A percentile compares a stretch with the other conserved stretches of the same genome.
Conservation (phyloP, 345 rosid species). For the Bruguiera parviflora region DNA sequence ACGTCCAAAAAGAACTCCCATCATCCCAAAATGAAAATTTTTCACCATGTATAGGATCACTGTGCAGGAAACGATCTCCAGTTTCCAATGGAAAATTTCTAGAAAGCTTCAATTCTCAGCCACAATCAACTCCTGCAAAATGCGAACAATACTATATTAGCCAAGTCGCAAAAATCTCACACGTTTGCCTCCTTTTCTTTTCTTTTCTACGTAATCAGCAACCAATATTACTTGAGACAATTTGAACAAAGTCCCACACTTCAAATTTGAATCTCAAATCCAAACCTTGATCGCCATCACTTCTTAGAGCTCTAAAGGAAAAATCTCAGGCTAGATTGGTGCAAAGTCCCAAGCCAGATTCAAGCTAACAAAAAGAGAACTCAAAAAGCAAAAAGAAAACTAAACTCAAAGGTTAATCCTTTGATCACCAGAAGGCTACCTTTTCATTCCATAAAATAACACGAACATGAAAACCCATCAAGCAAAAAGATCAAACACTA, state of each 20-base stretch:
- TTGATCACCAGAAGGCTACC: slow-evolving; percentile 4
- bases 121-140: slow-evolving; percentile 22
- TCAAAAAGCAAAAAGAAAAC: too few species aligned
- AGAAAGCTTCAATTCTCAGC: slow-evolving; percentile 16
- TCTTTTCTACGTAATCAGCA: background rate
- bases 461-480: background rate
- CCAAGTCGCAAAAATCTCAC: slow-evolving; percentile 20
- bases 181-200: background rate
- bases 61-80: slow-evolving; percentile 17
- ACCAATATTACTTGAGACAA: background rate
- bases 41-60: background rate
- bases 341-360: slow-evolving; percentile 14
- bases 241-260: slow-evolving; percentile 9
- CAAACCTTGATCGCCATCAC: background rate
- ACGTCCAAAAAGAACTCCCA: slow-evolving; percentile 4
- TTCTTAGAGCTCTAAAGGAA: too few species aligned
- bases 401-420: too few species aligned
- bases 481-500: background rate
- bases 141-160: slow-evolving; percentile 18
- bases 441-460: background rate
- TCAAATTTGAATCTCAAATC: slow-evolving; percentile 22
- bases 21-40: slow-evolving; percentile 9
- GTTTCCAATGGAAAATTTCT: slow-evolving; percentile 17
- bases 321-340: slow-evolving; percentile 9
- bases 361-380: slow-evolving; percentile 11